Percentiles rank a stretch among this genome's conserved stretches.
Conservation (phyloP, 306 rosid species). For the Prunus mume region DNA sequence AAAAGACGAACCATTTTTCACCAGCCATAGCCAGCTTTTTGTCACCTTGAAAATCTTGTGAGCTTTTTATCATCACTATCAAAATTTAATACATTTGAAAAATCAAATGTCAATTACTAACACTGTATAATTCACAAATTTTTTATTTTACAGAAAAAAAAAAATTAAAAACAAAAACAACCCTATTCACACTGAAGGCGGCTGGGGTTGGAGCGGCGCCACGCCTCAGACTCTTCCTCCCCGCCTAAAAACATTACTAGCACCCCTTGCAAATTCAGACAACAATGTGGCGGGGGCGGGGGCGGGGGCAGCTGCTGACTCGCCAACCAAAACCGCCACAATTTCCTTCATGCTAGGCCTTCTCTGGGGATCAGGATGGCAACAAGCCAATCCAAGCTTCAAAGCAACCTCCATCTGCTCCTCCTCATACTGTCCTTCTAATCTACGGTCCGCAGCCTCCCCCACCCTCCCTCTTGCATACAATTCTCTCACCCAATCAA, state of each 20-base stretch:
- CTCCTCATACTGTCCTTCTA: conserved; percentile 43
- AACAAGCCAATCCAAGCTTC: conserved; percentile 89
- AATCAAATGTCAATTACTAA: not conserved
- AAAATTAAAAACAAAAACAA: not conserved
- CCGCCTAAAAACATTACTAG: too few relatives aligned
- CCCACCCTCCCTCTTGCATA: conserved; percentile 40
- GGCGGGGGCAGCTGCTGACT: too few relatives aligned
- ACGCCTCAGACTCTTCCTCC: too few relatives aligned
- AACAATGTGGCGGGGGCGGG: too few relatives aligned
- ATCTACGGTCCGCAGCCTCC: conserved; percentile 62
- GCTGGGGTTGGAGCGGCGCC: too few relatives aligned
- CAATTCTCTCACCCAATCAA: conserved; percentile 81
- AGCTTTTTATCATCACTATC: too few relatives aligned
- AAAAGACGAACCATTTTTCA: too few relatives aligned
- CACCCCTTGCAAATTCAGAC: too few relatives aligned
- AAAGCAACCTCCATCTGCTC: conserved; percentile 64
- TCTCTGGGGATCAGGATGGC: conserved; percentile 76
- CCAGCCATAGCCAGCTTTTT: too few relatives aligned
- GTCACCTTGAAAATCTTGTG: too few relatives aligned
- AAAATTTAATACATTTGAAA: not conserved
- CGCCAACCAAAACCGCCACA: not conserved
- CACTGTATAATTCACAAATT: not conserved
- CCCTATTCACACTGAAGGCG: conserved; percentile 25
- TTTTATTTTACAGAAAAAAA: not conserved
- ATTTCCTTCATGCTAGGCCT: conserved; percentile 85